Evolutionary conservation across 192 early-diverging fungal genomes (phyloP).

Genomic region (Glomus cerebriforme): DNA sequence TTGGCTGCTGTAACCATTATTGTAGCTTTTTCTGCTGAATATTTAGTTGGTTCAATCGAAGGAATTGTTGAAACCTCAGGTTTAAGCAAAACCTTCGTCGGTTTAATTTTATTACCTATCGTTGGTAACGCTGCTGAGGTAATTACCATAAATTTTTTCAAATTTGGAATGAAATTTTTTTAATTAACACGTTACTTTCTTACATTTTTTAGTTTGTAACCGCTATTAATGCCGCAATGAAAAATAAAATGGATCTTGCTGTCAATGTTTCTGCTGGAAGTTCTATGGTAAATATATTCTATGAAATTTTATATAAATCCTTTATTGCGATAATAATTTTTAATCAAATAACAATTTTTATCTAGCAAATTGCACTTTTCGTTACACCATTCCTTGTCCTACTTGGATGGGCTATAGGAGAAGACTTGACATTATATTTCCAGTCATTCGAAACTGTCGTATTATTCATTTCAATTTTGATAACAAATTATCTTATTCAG

Average conservation of each 20-base stretch:
- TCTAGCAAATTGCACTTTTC: constrained; percentile 79
- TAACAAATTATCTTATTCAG: constrained; percentile 77
- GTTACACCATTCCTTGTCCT: constrained; percentile 71
- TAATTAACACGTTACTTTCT: neutral
- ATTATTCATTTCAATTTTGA: constrained; percentile 74
- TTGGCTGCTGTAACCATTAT: constrained; percentile 67
- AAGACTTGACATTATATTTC: constrained; percentile 86
- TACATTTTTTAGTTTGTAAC: constrained; percentile 65
- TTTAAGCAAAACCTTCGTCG: constrained; percentile 81
- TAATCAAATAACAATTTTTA: neutral
- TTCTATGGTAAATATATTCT: constrained; percentile 58
- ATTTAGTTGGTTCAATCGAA: constrained; percentile 83
- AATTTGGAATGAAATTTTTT: neutral
- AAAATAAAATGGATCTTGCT: constrained; percentile 90
- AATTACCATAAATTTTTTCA: neutral
- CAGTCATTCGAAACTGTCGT: constrained; percentile 78
- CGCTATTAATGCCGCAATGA: constrained; percentile 74
- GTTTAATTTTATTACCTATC: constrained; percentile 87
- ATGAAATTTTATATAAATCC: neutral
- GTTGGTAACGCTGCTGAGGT: constrained; percentile 86
- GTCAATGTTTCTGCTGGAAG: constrained; percentile 87
- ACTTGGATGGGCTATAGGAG: constrained; percentile 79
- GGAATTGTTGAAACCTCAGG: constrained; percentile 69
- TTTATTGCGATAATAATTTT: too few species aligned
- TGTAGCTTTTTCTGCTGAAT: constrained; percentile 82